Evolutionary conservation across 2,329 filamentous ascomycete genomes (phyloP).

Genomic region (Magnaporthiopsis rhizophila): DNA sequence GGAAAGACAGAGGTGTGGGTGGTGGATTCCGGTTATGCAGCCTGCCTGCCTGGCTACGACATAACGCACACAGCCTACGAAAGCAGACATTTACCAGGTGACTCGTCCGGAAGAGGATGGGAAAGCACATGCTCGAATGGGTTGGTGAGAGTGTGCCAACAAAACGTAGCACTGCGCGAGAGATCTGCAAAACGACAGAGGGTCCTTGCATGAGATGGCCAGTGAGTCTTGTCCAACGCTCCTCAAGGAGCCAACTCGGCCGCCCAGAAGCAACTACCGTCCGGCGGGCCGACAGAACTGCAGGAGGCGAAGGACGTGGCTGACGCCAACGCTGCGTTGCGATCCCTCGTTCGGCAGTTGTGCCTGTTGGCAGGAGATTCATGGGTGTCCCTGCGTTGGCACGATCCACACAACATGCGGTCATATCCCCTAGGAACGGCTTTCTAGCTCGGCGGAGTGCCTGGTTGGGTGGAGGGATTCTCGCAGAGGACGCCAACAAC

Average conservation of each 20-base stretch:
- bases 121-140: too few species aligned
- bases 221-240: neutral
- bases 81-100: neutral
- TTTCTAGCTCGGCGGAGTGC: neutral
- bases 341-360: neutral
- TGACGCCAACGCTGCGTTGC: neutral
- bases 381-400: neutral
- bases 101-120: neutral
- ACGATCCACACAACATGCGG: neutral
- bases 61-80: neutral
- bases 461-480: too few species aligned
- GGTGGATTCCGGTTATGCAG: neutral
- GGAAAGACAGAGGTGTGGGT: neutral
- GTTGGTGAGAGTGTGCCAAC: neutral
- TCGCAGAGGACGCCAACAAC: too few species aligned
- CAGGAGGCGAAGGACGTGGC: neutral
- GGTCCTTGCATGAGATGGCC: neutral
- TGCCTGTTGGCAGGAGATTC: neutral
- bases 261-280: neutral
- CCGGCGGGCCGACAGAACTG: neutral
- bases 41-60: neutral
- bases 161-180: neutral
- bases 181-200: neutral
- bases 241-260: neutral
- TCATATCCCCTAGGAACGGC: neutral